These are phyloP conservation scores for Neurospora sp. DNA, from an alignment of 2,329 filamentous ascomycete genomes.

Conservation along the genomic window DNA sequence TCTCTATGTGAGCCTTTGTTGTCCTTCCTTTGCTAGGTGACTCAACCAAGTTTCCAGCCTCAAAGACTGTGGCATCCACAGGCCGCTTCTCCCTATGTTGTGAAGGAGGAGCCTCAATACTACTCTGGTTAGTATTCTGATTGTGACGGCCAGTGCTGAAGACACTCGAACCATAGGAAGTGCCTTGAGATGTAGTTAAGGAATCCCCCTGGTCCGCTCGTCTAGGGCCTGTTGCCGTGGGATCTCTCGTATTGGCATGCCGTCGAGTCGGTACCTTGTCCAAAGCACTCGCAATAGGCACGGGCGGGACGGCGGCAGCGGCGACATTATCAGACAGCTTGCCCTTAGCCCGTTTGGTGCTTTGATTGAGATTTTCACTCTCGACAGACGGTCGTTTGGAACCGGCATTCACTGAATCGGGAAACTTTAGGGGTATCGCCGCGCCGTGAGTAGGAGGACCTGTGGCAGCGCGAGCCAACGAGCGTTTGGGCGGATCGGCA, in stretches of 20 bases:
- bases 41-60: background rate
- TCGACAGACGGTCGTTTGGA: constrained; percentile 10
- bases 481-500: background rate
- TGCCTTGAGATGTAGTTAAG: constrained; percentile 1
- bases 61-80: background rate
- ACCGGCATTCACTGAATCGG: background rate
- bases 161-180: background rate
- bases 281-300: constrained; percentile 2
- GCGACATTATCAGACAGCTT: background rate
- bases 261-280: constrained; percentile 11
- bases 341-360: constrained; percentile 7
- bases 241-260: constrained; percentile 9
- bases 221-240: constrained; percentile 1
- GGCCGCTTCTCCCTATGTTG: background rate
- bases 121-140: constrained; percentile 2
- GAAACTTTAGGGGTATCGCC: background rate
- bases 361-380: background rate
- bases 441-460: background rate
- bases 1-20: background rate
- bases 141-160: background rate
- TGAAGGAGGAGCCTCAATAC: background rate
- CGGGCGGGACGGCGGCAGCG: constrained; percentile 1
- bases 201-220: constrained; percentile 6
- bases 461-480: background rate
- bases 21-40: background rate